Evolutionary conservation across 2,329 filamentous ascomycete genomes (phyloP).

Genomic region (Colletotrichum coccodes): DNA sequence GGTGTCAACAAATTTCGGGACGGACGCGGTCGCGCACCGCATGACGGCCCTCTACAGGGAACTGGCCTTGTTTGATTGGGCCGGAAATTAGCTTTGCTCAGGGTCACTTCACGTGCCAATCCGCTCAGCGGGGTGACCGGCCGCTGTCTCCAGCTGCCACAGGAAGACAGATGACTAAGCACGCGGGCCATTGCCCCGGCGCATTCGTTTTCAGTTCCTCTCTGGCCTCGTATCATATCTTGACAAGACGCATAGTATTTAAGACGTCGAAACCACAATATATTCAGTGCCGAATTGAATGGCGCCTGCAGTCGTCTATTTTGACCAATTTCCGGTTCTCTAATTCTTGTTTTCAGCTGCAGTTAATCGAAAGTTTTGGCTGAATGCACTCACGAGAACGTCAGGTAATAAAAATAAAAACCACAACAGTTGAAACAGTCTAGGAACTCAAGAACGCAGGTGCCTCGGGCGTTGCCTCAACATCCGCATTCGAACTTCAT

Average conservation of each 20-base stretch:
- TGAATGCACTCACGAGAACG: neutral
- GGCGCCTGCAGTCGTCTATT: no score
- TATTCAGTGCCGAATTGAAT: neutral
- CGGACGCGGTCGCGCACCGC: constrained; percentile 34
- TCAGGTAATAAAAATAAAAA: neutral
- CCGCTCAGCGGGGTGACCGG: constrained; percentile 15
- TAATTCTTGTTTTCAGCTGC: no score
- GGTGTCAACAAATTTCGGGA: constrained; percentile 34
- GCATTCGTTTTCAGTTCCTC: neutral
- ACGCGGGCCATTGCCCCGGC: neutral
- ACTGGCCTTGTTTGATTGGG: constrained; percentile 28
- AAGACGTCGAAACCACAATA: no score
- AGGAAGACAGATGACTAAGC: constrained; percentile 30
- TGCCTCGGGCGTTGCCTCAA: constrained; percentile 11
- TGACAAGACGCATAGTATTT: no score
- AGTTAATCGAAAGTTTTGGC: neutral
- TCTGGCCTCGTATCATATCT: no score
- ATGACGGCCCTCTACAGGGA: constrained; percentile 32
- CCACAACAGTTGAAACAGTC: constrained; percentile 9
- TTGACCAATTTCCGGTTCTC: neutral
- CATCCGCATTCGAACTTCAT: neutral
- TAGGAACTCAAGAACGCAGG: constrained; percentile 19
- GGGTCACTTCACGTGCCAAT: constrained; percentile 34
- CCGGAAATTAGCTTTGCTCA: constrained; percentile 31
- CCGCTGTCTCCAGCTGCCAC: neutral